A percentile compares a stretch with the other conserved stretches of the same genome.
Conservation (phyloP, 2,329 filamentous ascomycete genomes). For the Paraphoma chrysanthemicola region DNA sequence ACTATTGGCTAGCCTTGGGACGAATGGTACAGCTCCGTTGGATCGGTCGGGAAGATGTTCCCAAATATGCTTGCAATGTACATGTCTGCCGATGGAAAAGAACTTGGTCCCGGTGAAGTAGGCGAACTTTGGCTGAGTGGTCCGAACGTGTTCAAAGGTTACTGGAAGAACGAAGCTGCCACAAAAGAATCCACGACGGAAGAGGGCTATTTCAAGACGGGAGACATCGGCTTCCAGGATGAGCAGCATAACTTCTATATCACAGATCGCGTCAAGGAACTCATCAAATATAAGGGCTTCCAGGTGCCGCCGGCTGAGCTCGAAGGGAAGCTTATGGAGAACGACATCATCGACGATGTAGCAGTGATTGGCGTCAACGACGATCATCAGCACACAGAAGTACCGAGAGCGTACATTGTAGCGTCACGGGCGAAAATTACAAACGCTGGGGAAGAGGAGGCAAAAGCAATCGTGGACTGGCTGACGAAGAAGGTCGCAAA, state of each 20-base stretch:
- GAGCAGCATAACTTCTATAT: constrained; percentile 37
- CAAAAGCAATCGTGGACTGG: constrained; percentile 23
- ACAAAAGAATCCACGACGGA: constrained; percentile 72
- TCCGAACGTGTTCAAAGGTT: constrained; percentile 80
- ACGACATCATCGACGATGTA: constrained; percentile 30
- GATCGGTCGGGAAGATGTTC: constrained; percentile 70
- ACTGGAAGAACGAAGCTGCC: constrained; percentile 74
- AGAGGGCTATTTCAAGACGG: constrained; percentile 66
- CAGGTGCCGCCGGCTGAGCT: constrained; percentile 40
- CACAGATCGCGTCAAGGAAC: constrained; percentile 38
- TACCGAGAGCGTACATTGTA: constrained; percentile 38
- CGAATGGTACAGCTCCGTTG: constrained; percentile 55
- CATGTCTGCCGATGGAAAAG: constrained; percentile 64
- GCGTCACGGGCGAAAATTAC: constrained; percentile 12
- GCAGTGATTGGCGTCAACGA: constrained; percentile 38
- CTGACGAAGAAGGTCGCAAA: constrained; percentile 30
- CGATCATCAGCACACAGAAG: constrained; percentile 32
- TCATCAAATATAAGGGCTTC: constrained; percentile 44
- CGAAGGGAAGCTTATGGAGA: constrained; percentile 35
- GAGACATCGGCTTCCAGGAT: constrained; percentile 38
- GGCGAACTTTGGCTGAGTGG: constrained; percentile 72
- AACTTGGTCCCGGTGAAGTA: constrained; percentile 66
- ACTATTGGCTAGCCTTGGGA: constrained; percentile 23
- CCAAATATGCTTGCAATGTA: constrained; percentile 83
- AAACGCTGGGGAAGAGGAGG: constrained; percentile 19